Base-by-base conservation (phyloP, 495 filamentous ascomycete genomes). In the Oleoguttula mirabilis region DNA sequence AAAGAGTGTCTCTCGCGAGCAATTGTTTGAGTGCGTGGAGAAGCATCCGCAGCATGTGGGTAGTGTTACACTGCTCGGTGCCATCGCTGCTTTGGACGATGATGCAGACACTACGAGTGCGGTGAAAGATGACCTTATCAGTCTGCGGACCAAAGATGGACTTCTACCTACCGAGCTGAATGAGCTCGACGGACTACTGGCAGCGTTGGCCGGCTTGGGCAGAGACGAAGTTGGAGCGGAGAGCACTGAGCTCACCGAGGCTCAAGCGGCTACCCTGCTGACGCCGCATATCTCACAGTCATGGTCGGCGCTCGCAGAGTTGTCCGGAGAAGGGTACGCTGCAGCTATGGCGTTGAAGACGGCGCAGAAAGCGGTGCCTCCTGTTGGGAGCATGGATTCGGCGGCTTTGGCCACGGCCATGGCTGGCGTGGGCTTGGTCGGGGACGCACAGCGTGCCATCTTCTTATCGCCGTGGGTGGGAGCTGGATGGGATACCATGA, bases 321-420 rank as follows among this genome's bases (percentile, higher is more conserved):
- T 65, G 1, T 57, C 53, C 0, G 57, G 58, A 28, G 67, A 72
- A 0, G 71, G 69, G 17, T 76, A 79, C 55, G 71, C 83, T 3
- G 76, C 81, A 0, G 73, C 79, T 38, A 90, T 90, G 82, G 84
- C 85, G 32, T 60, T 93, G 45, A 69, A 79, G 52, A 80, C 84
- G 12, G 87, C 85, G n/a, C 39, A 72, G 16, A 78, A 76, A 50
- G 73, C 68, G 14, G 73, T 81, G 7, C 80, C 86, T 31, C 85
- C 86, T 3, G 49, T 66, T 32, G 80, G 84, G 2, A 66, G 72
- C 20, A 61, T 92, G 21, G 73, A 68, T 6, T 76, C 82, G 12
- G 69, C 69, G 16, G 79, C 81, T 43, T 62, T 96, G 38, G 76
- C 82, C 11, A 60, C 67, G 54, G 80, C 82, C n/a, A 84, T 82